phyloP scores from a whole-genome alignment of 495 filamentous ascomycete genomes.

The Amorphotheca resinae region DNA sequence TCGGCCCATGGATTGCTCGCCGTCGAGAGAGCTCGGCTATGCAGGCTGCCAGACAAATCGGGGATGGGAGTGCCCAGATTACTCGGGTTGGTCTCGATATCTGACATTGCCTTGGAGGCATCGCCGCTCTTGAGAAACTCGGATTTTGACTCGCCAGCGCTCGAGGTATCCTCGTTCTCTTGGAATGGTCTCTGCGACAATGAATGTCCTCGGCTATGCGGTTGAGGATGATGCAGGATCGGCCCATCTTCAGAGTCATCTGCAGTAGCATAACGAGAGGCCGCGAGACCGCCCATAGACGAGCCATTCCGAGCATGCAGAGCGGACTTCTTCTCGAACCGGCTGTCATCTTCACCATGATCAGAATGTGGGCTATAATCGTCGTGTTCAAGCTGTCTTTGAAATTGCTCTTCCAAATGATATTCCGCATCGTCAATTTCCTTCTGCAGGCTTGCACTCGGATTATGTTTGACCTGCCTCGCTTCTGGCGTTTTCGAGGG shows the following conservation, averaged over 20 bases:
- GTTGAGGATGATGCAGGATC: constrained; percentile 48
- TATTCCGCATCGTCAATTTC: constrained; percentile 82
- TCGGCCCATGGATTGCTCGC: constrained; percentile 22
- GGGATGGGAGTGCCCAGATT: constrained; percentile 50
- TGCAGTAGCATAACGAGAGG: constrained; percentile 27
- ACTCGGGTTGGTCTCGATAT: constrained; percentile 68
- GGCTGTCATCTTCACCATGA: constrained; percentile 20
- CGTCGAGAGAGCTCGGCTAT: constrained; percentile 10
- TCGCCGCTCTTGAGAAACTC: constrained; percentile 8
- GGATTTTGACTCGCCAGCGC: constrained; percentile 14
- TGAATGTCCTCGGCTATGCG: constrained; percentile 47
- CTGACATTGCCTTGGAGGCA: constrained; percentile 38
- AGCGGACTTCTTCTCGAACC: constrained; percentile 14
- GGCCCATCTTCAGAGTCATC: constrained; percentile 25
- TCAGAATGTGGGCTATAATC: constrained; percentile 44
- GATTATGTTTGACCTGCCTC: constrained; percentile 17
- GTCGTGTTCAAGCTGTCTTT: constrained; percentile 58
- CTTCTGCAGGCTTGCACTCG: constrained; percentile 45
- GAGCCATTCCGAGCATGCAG: constrained; percentile 23
- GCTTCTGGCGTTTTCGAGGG: constrained; percentile 37
- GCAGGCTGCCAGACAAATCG: constrained; percentile 9
- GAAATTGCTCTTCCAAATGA: constrained; percentile 61
- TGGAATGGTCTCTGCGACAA: constrained; percentile 39
- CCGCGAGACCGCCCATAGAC: constrained; percentile 26
- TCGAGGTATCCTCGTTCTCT: constrained; percentile 21